Percentiles rank a stretch among this genome's conserved stretches.
phyloP scores from a whole-genome alignment of 1,284 basidiomycete genomes.

The Pyrrhoderma noxium region DNA sequence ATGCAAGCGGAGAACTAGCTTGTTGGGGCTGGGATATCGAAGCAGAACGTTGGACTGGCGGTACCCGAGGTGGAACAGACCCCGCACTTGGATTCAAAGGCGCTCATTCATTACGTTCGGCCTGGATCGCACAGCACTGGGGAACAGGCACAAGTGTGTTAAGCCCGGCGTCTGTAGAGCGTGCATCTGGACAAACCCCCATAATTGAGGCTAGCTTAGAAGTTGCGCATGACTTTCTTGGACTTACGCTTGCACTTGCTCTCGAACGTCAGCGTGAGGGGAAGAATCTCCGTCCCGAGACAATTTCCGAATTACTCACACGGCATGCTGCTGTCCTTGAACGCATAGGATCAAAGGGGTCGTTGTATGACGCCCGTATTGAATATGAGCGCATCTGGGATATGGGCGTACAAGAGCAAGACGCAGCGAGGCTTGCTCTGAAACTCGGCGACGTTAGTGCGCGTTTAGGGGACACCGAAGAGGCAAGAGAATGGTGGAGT shows the following conservation, averaged over 20 bases:
- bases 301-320: conserved; percentile 50
- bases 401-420: neutral
- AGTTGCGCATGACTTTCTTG: conserved; percentile 47
- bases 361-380: conserved; percentile 50
- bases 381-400: conserved; percentile 61
- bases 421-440: conserved; percentile 40
- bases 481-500: conserved; percentile 62
- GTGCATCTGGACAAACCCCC: neutral
- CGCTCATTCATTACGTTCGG: conserved; percentile 60
- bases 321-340: conserved; percentile 64
- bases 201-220: conserved; percentile 44
- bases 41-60: conserved; percentile 69
- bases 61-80: conserved; percentile 64
- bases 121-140: conserved; percentile 75
- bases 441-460: conserved; percentile 61
- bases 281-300: conserved; percentile 41
- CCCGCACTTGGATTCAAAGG: conserved; percentile 58
- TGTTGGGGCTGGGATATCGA: conserved; percentile 73
- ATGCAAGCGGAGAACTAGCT: conserved; percentile 44
- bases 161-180: conserved; percentile 25
- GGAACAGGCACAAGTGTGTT: conserved; percentile 41
- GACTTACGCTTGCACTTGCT: conserved; percentile 29
- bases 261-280: conserved; percentile 25
- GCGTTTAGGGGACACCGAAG: conserved; percentile 42
- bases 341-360: conserved; percentile 51